Base-by-base conservation (phyloP, 768 basidiomycete genomes). In the Collybia sp. region DNA sequence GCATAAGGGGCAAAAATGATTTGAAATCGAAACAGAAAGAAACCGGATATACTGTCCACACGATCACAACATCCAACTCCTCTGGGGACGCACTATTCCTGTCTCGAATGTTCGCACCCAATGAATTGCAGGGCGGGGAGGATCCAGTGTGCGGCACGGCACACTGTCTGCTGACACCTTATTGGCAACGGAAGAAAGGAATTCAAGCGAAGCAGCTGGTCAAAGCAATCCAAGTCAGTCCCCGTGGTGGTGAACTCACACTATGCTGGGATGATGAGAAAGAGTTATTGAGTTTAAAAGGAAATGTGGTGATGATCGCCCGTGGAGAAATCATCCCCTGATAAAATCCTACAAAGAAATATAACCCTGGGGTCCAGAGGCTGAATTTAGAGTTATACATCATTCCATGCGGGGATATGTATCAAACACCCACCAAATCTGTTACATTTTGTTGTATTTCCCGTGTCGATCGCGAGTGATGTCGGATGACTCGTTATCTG, bases 91-190 rank as follows among this genome's bases (percentile, higher is more conserved):
- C 64, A 42, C 53, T 53, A 12, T 81, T 77, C 58, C 59, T 70
- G 16, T 77, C 78, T 6, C 68, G 80, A 4, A 72, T 79, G 67
- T 79, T 81, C 52, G 61, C 71, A 5, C 76, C 74, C 6, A 42
- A 39, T 1, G 20, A 46, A 6, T 50, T 71, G 18, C 52, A 52
- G 45, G 54, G 57, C 42, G 62, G 62, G 3, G 77, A 80, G 59
- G 79, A 80, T 47, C 67, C 63, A 13, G 77, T 79, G 6, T 80
- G 76, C 47, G 79, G 79, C 12, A 73, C 73, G 32, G 76, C 78
- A 0, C 79, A 81, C 51, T 69, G 70, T 39, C 44, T 79, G 33
- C 46, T 76, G 31, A 64, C 54, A 2, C 77, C 78, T 2, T 79
- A 80, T 48, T 81, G 78, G 73, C 63, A 62, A 16, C 49, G 48